Evolutionary conservation across 192 early-diverging fungal species (phyloP).

Genomic region (Spizellomyces sp.): DNA sequence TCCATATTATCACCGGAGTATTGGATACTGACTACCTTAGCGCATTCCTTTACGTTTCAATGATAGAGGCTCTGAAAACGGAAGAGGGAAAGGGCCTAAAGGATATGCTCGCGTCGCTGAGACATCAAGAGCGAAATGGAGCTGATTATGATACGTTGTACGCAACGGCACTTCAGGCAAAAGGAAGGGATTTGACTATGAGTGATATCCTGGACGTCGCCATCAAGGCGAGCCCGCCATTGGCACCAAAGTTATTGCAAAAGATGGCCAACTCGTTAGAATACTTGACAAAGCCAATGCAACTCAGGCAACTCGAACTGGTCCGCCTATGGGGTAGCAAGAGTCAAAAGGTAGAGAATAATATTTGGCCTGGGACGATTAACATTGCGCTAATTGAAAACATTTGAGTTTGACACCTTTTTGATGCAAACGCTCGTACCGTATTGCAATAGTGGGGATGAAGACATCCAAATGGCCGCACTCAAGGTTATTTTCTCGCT

Average conservation of each 20-base stretch:
- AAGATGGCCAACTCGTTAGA: constrained; percentile 58
- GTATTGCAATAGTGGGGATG: constrained; percentile 42
- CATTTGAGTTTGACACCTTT: constrained; percentile 50
- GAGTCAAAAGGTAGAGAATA: constrained; percentile 42
- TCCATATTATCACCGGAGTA: constrained; percentile 49
- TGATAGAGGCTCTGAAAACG: constrained; percentile 35
- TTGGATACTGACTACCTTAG: constrained; percentile 57
- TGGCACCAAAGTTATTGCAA: constrained; percentile 45
- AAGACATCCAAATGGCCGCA: constrained; percentile 48
- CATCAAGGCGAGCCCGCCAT: constrained; percentile 36
- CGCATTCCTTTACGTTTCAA: constrained; percentile 53
- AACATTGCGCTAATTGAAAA: background rate
- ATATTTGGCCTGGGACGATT: background rate
- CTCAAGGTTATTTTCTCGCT: constrained; percentile 44
- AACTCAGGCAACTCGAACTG: constrained; percentile 51
- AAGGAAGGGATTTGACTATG: constrained; percentile 1
- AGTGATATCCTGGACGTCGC: constrained; percentile 42
- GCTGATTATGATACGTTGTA: constrained; percentile 23
- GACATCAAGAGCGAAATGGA: constrained; percentile 10
- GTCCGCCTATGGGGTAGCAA: constrained; percentile 53
- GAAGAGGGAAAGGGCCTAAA: constrained; percentile 8
- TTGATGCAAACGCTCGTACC: constrained; percentile 59
- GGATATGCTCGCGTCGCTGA: constrained; percentile 24
- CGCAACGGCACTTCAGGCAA: constrained; percentile 32
- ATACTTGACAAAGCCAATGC: constrained; percentile 44